Percentiles rank a stretch among this genome's conserved stretches.
Evolutionary conservation across 2,329 filamentous ascomycete species (phyloP).

Genomic region (Fusarium globosum): DNA sequence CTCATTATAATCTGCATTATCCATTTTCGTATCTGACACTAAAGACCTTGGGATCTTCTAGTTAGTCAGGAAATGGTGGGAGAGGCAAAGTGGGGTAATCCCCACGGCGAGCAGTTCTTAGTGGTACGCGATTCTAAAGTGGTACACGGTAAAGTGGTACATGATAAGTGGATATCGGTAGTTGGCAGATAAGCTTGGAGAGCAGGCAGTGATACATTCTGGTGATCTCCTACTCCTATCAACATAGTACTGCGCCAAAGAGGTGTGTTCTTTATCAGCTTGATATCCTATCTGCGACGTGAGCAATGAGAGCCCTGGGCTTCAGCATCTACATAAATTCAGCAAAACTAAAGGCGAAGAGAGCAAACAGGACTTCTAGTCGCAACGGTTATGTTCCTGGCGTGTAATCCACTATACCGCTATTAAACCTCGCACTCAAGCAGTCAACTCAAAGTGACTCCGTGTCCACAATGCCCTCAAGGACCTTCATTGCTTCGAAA

Average conservation of each 20-base stretch:
- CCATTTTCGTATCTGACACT: neutral
- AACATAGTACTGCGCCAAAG: neutral
- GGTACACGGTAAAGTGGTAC: neutral
- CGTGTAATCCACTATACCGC: no score
- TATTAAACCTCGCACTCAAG: no score
- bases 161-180: neutral
- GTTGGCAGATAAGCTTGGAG: neutral
- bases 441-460: neutral
- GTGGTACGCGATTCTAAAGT: neutral
- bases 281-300: neutral
- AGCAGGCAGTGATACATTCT: neutral
- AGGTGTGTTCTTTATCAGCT: rapidly evolving
- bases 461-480: neutral
- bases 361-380: neutral
- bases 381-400: no score
- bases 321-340: neutral
- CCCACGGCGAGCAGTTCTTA: rapidly evolving
- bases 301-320: neutral
- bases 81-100: neutral
- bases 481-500: neutral
- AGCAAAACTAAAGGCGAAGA: neutral
- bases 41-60: rapidly evolving
- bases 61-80: neutral
- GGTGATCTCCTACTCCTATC: rapidly evolving
- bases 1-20: neutral